Conservation (phyloP, 2,329 filamentous ascomycete species). For the Taxawa tesnikishii region DNA sequence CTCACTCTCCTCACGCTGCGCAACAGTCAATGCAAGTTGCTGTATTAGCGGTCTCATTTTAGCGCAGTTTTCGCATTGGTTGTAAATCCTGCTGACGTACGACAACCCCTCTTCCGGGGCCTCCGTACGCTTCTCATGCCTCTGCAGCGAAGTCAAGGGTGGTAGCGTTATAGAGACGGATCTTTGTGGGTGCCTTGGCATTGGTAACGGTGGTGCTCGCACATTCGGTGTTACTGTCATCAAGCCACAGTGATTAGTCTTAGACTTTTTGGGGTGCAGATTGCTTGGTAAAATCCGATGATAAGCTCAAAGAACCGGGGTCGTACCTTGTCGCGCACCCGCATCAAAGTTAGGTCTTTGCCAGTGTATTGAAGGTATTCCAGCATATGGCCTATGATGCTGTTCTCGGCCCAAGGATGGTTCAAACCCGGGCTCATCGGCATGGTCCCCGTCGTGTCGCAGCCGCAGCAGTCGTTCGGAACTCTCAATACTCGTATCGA, state of each 20-base stretch:
- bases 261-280: too few relatives aligned
- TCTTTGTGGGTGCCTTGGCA: constrained; percentile 5
- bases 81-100: constrained; percentile 10
- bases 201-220: constrained; percentile 3
- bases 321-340: too few relatives aligned
- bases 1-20: constrained; percentile 12
- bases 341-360: too few relatives aligned
- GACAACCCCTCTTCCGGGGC: constrained; percentile 10
- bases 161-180: constrained; percentile 11
- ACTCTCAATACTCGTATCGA: too few relatives aligned
- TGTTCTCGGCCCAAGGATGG: too few relatives aligned
- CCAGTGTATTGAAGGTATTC: too few relatives aligned
- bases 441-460: too few relatives aligned
- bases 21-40: constrained; percentile 13
- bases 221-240: constrained; percentile 8
- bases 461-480: too few relatives aligned
- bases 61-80: constrained; percentile 12
- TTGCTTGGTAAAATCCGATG: too few relatives aligned
- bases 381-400: too few relatives aligned
- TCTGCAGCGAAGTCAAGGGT: constrained; percentile 14
- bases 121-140: constrained; percentile 7
- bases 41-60: constrained; percentile 12
- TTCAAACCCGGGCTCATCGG: too few relatives aligned
- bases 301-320: too few relatives aligned
- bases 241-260: constrained; percentile 8